Percentiles rank a stretch among this genome's conserved stretches.
These are phyloP conservation scores for Ustilago vetiveriae DNA, from an alignment of 1,284 basidiomycete genomes.

Conservation along the genomic window DNA sequence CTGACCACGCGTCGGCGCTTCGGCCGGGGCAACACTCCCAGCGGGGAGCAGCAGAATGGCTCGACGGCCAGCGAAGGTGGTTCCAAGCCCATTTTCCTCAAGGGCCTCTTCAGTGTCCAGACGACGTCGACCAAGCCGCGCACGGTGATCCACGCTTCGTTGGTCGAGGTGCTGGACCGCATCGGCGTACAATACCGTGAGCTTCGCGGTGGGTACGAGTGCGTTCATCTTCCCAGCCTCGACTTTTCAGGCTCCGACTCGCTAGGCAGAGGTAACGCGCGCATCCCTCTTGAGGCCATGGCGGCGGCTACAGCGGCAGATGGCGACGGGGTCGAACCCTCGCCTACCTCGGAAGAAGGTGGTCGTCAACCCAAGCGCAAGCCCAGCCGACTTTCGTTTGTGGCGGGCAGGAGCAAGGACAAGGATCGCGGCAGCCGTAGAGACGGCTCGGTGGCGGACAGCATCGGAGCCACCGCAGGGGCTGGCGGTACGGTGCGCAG, in stretches of 20 bases:
- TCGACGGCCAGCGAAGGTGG: slow-evolving; percentile 14
- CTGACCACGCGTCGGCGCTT: slow-evolving; percentile 32
- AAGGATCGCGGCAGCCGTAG: slow-evolving; percentile 22
- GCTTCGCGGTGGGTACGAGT: slow-evolving; percentile 91
- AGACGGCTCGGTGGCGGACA: slow-evolving; percentile 30
- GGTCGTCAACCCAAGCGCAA: slow-evolving; percentile 40
- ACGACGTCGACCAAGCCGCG: slow-evolving; percentile 93
- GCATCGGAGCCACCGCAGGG: slow-evolving; percentile 8
- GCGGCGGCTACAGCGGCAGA: slow-evolving; percentile 25
- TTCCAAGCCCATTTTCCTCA: slow-evolving; percentile 65
- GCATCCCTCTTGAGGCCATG: slow-evolving; percentile 46
- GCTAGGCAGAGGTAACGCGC: slow-evolving; percentile 52
- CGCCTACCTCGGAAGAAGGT: slow-evolving; percentile 21
- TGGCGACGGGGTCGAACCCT: slow-evolving; percentile 18
- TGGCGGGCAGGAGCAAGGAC: slow-evolving; percentile 41
- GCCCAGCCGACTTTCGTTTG: slow-evolving; percentile 55
- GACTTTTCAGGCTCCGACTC: slow-evolving; percentile 69
- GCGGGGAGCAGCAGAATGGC: slow-evolving; percentile 14
- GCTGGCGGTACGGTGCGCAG: slow-evolving; percentile 19
- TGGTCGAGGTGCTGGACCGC: slow-evolving; percentile 85
- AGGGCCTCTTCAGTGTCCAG: slow-evolving; percentile 74
- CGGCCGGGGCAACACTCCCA: slow-evolving; percentile 18
- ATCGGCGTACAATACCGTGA: slow-evolving; percentile 94
- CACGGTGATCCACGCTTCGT: slow-evolving; percentile 80
- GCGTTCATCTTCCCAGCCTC: slow-evolving; percentile 91